Evolutionary conservation across 306 rosid genomes (phyloP).

Genomic region (Cicer arietinum): DNA sequence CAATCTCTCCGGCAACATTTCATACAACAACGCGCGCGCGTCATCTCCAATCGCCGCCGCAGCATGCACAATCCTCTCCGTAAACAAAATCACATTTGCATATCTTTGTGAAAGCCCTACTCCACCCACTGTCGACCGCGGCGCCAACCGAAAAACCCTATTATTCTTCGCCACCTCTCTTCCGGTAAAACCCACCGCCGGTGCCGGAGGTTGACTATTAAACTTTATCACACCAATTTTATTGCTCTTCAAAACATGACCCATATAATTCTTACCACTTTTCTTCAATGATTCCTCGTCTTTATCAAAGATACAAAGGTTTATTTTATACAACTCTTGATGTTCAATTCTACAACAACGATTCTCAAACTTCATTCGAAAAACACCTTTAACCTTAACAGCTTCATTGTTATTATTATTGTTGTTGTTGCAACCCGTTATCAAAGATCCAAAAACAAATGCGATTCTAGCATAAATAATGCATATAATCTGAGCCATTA

Average conservation of each 20-base stretch:
- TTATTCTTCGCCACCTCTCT: constrained; percentile 26
- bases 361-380: constrained; percentile 20
- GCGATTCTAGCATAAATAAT: constrained; percentile 56
- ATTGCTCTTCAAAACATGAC: constrained; percentile 27
- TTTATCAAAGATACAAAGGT: constrained; percentile 11
- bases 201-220: neutral
- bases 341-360: constrained; percentile 47
- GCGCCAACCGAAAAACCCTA: constrained; percentile 47
- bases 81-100: constrained; percentile 61
- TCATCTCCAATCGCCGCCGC: constrained; percentile 49
- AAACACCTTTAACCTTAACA: neutral
- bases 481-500: constrained; percentile 61
- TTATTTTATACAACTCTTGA: constrained; percentile 32
- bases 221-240: constrained; percentile 29
- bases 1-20: constrained; percentile 67
- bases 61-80: constrained; percentile 58
- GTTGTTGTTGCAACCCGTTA: neutral
- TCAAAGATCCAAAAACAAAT: constrained; percentile 49
- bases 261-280: neutral
- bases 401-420: neutral
- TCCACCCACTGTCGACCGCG: constrained; percentile 63
- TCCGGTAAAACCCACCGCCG: neutral
- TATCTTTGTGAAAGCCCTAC: constrained; percentile 63
- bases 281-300: constrained; percentile 14
- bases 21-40: constrained; percentile 57